Base-by-base conservation (phyloP, 2,329 filamentous ascomycete genomes). In the Eutypella sp. region DNA sequence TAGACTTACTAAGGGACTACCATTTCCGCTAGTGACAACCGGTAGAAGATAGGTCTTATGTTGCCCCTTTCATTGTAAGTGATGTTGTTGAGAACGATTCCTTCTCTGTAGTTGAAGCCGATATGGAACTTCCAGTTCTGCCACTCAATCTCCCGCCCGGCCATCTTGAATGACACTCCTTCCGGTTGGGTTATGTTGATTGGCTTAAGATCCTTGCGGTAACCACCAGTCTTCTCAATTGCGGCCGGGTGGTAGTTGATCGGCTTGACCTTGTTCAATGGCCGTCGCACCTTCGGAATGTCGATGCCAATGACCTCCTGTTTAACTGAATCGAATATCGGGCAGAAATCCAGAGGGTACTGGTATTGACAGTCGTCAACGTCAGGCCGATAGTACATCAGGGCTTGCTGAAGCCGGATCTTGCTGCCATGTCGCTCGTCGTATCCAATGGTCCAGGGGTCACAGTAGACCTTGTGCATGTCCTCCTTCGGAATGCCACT, bases 381-480 rank as follows among this genome's bases (percentile, higher is more conserved):
- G 56, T 92, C 76, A 3, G 90, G 90, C 15, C 91, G 83, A 67
- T 95, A 96, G 74, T 96, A 96, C 89, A 96, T 95, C 45, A 96
- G 73, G 2, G 89, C 91, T 69, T 96, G 91, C 68, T 96, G 91
- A 4, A 96, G 79, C 45, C 91, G 83, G 37, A 89, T 75, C 37
- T 74, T 74, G 63, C 71, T 92, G 50, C 90, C 91, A 58, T 90
- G 93, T 38, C 91, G 84, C 70, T 95, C 88, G 58, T 96, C 91
- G 62, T 89, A 95, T 41, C 91, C 91, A 66, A 96, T 95, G 1
- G 91, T 95, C 91, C 91, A 96, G 10, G 89, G 89, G 63, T 96
- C 91, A 67, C 90, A 95, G 72, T 95, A 96, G 40, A 96, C 88
- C 69, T 96, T 96, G 73, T 93, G 73, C 91, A 96, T 96, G 49